Percentiles rank a stretch among this genome's conserved stretches.
Evolutionary conservation across 495 filamentous ascomycete species (phyloP).

Genomic region (Podospora conica): DNA sequence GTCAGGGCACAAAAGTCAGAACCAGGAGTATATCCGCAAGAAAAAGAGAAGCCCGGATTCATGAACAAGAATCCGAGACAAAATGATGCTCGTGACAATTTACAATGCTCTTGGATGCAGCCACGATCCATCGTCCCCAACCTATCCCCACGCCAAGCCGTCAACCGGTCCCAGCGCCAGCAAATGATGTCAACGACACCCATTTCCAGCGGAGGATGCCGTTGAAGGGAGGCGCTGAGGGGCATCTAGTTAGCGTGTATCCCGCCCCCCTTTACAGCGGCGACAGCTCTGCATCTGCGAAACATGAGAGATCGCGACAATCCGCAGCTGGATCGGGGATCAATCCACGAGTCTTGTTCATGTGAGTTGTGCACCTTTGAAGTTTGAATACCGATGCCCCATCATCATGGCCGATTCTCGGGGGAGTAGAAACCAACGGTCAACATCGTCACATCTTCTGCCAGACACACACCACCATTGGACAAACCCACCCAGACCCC

Average conservation of each 20-base stretch:
- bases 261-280: neutral
- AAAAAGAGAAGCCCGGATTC: neutral
- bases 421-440: no score
- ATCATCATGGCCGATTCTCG: neutral
- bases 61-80: neutral
- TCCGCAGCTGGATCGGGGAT: neutral
- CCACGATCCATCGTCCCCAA: neutral
- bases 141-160: neutral
- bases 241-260: neutral
- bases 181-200: conserved; percentile 3
- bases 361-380: neutral
- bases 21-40: neutral
- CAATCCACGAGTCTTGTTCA: neutral
- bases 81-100: neutral
- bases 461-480: no score
- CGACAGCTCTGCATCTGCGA: neutral
- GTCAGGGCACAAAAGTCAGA: neutral
- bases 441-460: no score
- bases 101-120: neutral
- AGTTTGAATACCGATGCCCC: neutral
- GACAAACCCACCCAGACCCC: no score
- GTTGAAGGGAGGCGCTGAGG: neutral
- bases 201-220: neutral
- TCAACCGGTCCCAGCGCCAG: neutral
- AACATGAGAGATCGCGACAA: neutral